Percentiles rank a stretch among this genome's conserved stretches.
phyloP scores from a whole-genome alignment of 306 rosid species.

The Ormosia emarginata region DNA sequence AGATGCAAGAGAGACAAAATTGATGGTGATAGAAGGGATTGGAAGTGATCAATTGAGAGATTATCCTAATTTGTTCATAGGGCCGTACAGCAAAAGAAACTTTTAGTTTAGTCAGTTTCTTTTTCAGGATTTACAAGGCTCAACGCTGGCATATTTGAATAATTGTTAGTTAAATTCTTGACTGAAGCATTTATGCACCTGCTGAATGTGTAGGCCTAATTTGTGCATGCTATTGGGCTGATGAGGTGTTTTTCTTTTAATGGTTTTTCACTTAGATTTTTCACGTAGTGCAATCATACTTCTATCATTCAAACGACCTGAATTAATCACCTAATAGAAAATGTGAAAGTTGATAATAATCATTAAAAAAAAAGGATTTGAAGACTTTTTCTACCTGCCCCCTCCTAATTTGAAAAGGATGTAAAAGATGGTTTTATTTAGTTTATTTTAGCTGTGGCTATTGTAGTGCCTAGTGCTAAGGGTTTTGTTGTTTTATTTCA shows the following conservation, averaged over 20 bases:
- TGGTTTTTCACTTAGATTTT: background rate
- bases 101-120: background rate
- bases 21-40: background rate
- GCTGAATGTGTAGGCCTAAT: background rate
- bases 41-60: background rate
- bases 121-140: background rate
- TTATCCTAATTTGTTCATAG: background rate
- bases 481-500: conserved; percentile 42
- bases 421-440: conserved; percentile 13
- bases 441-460: background rate
- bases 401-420: background rate
- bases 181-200: background rate
- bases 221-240: background rate
- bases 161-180: background rate
- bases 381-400: background rate
- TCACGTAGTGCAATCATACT: background rate
- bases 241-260: background rate
- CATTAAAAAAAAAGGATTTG: background rate
- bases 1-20: background rate
- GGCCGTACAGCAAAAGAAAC: background rate
- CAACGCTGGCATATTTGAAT: background rate
- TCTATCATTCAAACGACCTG: conserved; percentile 16
- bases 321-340: background rate
- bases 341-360: conserved; percentile 3
- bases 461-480: conserved; percentile 22